phyloP scores from a whole-genome alignment of 257 asterid genomes.

The Ligustrum vulgare region DNA sequence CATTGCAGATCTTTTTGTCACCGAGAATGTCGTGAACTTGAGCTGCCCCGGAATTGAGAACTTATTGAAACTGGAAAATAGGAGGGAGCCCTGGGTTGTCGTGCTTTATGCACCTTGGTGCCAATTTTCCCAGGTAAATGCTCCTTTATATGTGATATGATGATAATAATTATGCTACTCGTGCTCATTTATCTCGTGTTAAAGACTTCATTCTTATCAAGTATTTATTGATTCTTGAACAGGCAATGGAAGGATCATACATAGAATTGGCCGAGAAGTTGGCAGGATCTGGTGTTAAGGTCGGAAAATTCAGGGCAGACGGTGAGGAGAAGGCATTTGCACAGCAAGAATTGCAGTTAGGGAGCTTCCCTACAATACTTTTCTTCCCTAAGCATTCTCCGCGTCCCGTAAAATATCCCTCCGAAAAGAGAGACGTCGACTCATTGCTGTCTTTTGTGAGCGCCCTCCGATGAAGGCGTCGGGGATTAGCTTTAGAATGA shows the following conservation, averaged over 20 bases:
- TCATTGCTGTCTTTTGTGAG: conserved; percentile 70
- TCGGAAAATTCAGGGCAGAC: conserved; percentile 73
- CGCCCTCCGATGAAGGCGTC: conserved; percentile 49
- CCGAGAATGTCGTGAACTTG: conserved; percentile 30
- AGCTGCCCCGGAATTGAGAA: conserved; percentile 51
- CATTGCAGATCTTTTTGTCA: conserved; percentile 29
- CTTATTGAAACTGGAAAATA: conserved; percentile 35
- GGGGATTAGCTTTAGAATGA: background rate
- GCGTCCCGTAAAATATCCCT: conserved; percentile 58
- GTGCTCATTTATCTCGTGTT: background rate
- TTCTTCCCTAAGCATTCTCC: conserved; percentile 74
- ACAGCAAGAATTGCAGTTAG: conserved; percentile 56
- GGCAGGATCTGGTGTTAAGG: conserved; percentile 60
- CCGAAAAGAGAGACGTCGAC: conserved; percentile 77
- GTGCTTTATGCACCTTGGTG: conserved; percentile 61
- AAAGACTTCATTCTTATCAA: background rate
- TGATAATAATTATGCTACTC: background rate
- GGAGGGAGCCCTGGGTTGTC: conserved; percentile 49
- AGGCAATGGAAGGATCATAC: conserved; percentile 73
- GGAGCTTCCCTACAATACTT: conserved; percentile 74
- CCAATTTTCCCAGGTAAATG: conserved; percentile 59
- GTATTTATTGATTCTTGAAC: background rate
- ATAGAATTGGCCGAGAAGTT: conserved; percentile 58
- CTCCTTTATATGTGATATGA: background rate
- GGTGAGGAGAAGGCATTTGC: conserved; percentile 81